Evolutionary conservation across 2,329 filamentous ascomycete genomes (phyloP), one percentile per base, ranked within the genome.

Genomic region (Fusarium tuaranense): DNA sequence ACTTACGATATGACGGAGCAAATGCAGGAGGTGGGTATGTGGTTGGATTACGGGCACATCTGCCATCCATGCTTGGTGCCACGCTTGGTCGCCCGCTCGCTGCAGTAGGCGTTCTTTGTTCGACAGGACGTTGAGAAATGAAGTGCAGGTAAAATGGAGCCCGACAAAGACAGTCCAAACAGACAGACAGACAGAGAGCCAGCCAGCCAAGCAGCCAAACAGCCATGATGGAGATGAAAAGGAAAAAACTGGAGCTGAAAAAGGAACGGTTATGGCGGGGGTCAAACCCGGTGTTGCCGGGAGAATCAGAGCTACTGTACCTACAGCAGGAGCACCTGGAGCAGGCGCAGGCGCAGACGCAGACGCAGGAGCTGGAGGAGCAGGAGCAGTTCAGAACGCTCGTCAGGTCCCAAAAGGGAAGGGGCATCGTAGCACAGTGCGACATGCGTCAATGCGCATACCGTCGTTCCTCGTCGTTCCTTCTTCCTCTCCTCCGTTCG

Each of bases 1-100:
- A 53, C 65, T 53, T 65, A 53, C 36, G 67, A 62, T 51, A 73
- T 65, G 69, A 73, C 66, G 60, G 60, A 64, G 36, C 36, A 25
- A 44, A 14, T 65, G 69, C 63, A 75, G 63, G 44, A 55, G 53
- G 18, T 62, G 71, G 53, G 65, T 55, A 67, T 75, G 66, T 63
- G 66, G 66, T 63, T 55, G 72, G 32, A 65, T 64, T 73, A 16
- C 46, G 46, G 39, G 18, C 46, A 32, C 48, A 55, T 30, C 48
- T 55, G 48, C 48, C 32, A 34, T 34, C 48, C 32, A 34, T 34
- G 32, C 32, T 34, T 34, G 32, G 32, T 34, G 32, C 32, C 48
- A 53, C 18, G 48, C 48, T 51, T 9, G 13, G 44, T 14, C 44
- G 44, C 44, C 25, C 6, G 48, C 18, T 32, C 48, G 18, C 48